Conservation (phyloP, 2,329 filamentous ascomycete species). For the Microdochium trichocladiopsis region DNA sequence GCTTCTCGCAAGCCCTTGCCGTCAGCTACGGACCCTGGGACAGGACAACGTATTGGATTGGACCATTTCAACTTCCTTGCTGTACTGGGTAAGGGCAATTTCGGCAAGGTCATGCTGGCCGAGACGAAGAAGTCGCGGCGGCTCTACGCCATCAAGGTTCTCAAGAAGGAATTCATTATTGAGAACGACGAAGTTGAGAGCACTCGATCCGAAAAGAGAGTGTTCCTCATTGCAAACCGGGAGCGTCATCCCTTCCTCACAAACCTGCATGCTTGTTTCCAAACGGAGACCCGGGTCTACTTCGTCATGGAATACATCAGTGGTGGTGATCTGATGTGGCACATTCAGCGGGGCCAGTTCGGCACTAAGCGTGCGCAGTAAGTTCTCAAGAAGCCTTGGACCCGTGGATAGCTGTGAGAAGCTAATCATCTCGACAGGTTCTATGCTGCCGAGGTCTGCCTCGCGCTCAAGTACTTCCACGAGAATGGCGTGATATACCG, state of each 20-base stretch:
- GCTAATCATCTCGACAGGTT: constrained; percentile 51
- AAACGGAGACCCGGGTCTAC: constrained; percentile 96
- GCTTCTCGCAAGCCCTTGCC: constrained; percentile 54
- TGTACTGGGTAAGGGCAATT: constrained; percentile 97
- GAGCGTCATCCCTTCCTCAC: constrained; percentile 94
- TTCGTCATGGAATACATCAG: constrained; percentile 99
- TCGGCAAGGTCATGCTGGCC: constrained; percentile 98
- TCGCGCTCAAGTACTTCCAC: constrained; percentile 98
- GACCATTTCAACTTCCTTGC: constrained; percentile 99
- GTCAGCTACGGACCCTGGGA: constrained; percentile 64
- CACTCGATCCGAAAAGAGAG: constrained; percentile 93
- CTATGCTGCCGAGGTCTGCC: constrained; percentile 93
- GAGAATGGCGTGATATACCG: constrained; percentile 99
- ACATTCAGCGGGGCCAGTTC: constrained; percentile 95
- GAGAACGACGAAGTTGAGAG: constrained; percentile 99
- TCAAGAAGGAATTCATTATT: constrained; percentile 99
- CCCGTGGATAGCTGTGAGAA: constrained; percentile 10
- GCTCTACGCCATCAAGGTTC: constrained; percentile 95
- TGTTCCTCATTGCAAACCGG: constrained; percentile 94
- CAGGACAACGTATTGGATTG: constrained; percentile 79
- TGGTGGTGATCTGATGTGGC: constrained; percentile 96
- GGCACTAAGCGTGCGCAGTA: constrained; percentile 93
- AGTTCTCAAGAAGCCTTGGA: constrained; percentile 28
- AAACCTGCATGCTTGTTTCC: constrained; percentile 95
- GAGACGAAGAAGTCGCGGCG: constrained; percentile 91